These are phyloP conservation scores for Hanseniaspora mollemarum DNA, from an alignment of 805 yeast species.

Conservation along the genomic window DNA sequence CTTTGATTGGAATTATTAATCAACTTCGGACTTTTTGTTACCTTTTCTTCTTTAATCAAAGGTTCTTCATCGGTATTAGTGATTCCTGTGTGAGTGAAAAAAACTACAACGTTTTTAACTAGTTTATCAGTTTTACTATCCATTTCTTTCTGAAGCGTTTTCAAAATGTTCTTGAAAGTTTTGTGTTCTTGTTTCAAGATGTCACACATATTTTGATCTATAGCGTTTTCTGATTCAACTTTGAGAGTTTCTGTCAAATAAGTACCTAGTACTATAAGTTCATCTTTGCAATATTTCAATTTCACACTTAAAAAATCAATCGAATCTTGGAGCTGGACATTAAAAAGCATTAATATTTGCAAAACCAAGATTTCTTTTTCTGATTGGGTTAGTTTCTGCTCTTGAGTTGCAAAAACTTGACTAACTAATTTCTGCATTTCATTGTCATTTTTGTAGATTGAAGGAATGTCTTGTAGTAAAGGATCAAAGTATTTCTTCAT, in stretches of 20 bases:
- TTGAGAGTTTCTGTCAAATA: neutral
- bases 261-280: neutral
- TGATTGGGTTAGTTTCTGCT: neutral
- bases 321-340: neutral
- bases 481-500: slow-evolving; percentile 2
- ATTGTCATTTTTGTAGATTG: neutral
- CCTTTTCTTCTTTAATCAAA: neutral
- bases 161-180: neutral
- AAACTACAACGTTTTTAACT: slow-evolving; percentile 8
- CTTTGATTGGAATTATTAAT: neutral
- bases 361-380: neutral
- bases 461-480: neutral
- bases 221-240: neutral
- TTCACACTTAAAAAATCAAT: neutral
- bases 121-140: slow-evolving; percentile 30
- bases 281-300: slow-evolving; percentile 5
- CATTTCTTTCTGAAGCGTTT: slow-evolving; percentile 17
- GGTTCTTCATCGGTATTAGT: neutral
- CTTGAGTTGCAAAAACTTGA: neutral
- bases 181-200: neutral
- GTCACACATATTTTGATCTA: neutral
- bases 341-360: neutral
- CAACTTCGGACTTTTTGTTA: neutral
- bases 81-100: slow-evolving; percentile 8
- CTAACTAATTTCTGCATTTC: neutral